Evolutionary conservation across 2,329 filamentous ascomycete species (phyloP), one percentile per base, ranked within the genome.

Genomic region (Teratosphaeria viscida): DNA sequence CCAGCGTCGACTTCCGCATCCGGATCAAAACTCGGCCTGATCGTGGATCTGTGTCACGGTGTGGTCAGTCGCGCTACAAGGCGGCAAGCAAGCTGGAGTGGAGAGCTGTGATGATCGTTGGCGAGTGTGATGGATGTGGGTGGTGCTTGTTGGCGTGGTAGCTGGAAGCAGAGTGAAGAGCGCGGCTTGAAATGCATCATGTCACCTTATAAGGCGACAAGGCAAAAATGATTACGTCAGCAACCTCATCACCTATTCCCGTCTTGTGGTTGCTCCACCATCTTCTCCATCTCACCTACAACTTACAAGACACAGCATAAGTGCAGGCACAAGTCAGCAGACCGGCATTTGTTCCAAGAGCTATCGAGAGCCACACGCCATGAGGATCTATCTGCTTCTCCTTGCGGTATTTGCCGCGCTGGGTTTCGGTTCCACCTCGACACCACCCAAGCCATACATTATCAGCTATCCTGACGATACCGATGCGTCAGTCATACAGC

Each of bases 401-500:
- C 43, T 66, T 16, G 63, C 62, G 16, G 53, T 65, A 26, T 59
- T 67, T 52, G 66, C 63, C 14, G 43, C 62, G 34, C 62, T 66
- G 16, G 61, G 57, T 47, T 34, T 60, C 29, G 60, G 58, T 11
- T 57, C 59, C 29, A 32, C 54, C 19, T 49, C 43, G 16, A 49
- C 43, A 8, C 74, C 77, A 1, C 82, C 85, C 70, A 89, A 90
- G 74, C 83, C 84, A 39, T 84, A 95, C 64, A 85, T 96, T 67
- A 80, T 96, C 68, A 89, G 82, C 69, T 96, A 90, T 71, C 84
- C 87, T 27, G 78, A 85, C 57, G 80, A 83, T 55, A 87, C 85
- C 67, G 86, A 90, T 23, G 77, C 87, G 63, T 80, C 78, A 39
- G 77, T 95, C 39, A 73, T 96, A 35, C 77, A 85, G 26, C 74